These are phyloP conservation scores for Yamadazyma siamensis DNA, from an alignment of 1,139 yeast genomes.

Conservation along the genomic window DNA sequence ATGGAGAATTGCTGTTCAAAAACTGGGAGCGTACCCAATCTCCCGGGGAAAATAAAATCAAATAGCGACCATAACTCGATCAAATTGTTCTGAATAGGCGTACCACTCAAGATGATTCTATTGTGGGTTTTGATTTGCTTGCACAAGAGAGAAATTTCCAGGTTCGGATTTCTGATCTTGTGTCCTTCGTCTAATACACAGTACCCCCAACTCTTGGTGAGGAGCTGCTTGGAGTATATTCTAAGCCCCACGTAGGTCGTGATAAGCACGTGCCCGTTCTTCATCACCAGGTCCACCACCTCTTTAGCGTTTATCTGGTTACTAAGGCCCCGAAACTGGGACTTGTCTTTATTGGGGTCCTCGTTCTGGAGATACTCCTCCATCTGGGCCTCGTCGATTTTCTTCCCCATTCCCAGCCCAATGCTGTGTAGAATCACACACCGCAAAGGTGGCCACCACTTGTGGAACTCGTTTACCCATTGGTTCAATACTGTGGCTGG, in stretches of 20 bases:
- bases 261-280: conserved; percentile 74
- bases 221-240: conserved; percentile 65
- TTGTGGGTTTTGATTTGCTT: conserved; percentile 80
- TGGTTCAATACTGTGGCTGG: conserved; percentile 96
- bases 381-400: conserved; percentile 45
- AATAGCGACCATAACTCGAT: conserved; percentile 91
- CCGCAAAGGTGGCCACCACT: conserved; percentile 97
- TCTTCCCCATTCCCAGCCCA: conserved; percentile 76
- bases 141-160: conserved; percentile 80
- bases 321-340: conserved; percentile 21
- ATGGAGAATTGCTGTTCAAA: conserved; percentile 88
- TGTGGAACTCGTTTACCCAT: conserved; percentile 93
- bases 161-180: conserved; percentile 91
- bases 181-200: conserved; percentile 95
- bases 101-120: conserved; percentile 85
- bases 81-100: conserved; percentile 92
- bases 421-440: conserved; percentile 86
- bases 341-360: conserved; percentile 35
- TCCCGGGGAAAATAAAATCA: conserved; percentile 93
- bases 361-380: conserved; percentile 47
- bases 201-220: conserved; percentile 84
- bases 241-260: conserved; percentile 92
- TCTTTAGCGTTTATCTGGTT: conserved; percentile 42
- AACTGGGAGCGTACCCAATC: conserved; percentile 90
- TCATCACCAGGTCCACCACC: conserved; percentile 48